Base-by-base conservation (phyloP, 208 protist genomes). In the Trypanosoma caninum region DNA sequence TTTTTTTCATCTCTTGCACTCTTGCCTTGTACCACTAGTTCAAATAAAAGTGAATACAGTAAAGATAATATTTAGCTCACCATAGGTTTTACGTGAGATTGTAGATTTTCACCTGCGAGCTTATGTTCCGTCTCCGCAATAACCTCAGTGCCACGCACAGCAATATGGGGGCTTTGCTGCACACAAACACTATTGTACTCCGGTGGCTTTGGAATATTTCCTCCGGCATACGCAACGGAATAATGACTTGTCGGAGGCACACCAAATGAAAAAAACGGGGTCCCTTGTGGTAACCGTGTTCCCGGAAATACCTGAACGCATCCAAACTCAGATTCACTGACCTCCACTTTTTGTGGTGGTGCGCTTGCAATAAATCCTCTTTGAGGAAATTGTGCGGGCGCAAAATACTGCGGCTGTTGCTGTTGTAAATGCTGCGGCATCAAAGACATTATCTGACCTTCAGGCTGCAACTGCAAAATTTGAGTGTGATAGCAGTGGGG, bases 201-300 rank as follows among this genome's bases (percentile, higher is more conserved):
- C 9, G 56, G 23, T 22, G 28, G 47, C 23, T 64, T 27, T 11
- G 30, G 20, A 9, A n/a, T 7, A 18, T 20, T 28, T 22, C 56
- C 30, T 14, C 40, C 10, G 14, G 34, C 20, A 33, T 41, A 31
- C 6, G 50, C 11, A 34, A 20, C 31, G 27, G 54, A 47, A 62
- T 87, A 91, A 25, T 74, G 73, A 7, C 38, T 48, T 25, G 80
- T 65, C 45, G 77, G 69, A 6, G 60, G 50, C 25, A 85, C 80
- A 30, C 84, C 84, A 10, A 78, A 69, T 7, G 76, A 75, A 41
- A 76, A 87, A 50, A 91, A 87, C 3, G 84, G 75, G 22, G 59
- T 65, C 11, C 80, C 84, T 16, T 59, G 54, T 3, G 80, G 80
- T 51, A 91, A 62, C 40, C 51, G 53, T 33, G 58, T 73, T 59